Evolutionary conservation across 2,329 filamentous ascomycete species (phyloP).

Genomic region (Fusarium equiseti): DNA sequence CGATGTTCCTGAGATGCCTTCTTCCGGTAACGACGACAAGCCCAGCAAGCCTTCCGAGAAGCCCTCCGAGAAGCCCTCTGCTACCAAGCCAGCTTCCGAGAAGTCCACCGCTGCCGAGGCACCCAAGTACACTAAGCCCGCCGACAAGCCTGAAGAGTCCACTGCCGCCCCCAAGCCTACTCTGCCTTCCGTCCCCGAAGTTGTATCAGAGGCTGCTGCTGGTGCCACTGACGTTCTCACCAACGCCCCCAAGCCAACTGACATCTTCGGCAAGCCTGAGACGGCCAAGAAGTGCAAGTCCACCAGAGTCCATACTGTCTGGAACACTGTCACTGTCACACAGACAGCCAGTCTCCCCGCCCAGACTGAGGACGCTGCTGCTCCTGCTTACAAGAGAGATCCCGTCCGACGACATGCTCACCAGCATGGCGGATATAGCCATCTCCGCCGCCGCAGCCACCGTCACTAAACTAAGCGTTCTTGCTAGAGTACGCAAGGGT

Average conservation of each 20-base stretch:
- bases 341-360: slow-evolving; percentile 41
- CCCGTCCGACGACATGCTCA: slow-evolving; percentile 53
- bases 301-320: slow-evolving; percentile 55
- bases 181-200: slow-evolving; percentile 22
- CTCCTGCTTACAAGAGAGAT: slow-evolving; percentile 44
- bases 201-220: slow-evolving; percentile 38
- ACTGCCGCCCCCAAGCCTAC: slow-evolving; percentile 13
- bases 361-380: slow-evolving; percentile 22
- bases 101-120: slow-evolving; percentile 24
- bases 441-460: slow-evolving; percentile 46
- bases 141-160: slow-evolving; percentile 19
- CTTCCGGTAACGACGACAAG: slow-evolving; percentile 14
- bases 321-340: slow-evolving; percentile 61
- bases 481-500: slow-evolving; percentile 8
- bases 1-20: slow-evolving; percentile 13
- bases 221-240: slow-evolving; percentile 21
- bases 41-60: slow-evolving; percentile 23
- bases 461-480: slow-evolving; percentile 40
- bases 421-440: slow-evolving; percentile 49
- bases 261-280: slow-evolving; percentile 30
- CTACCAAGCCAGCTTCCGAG: slow-evolving; percentile 21
- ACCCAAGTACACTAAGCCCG: slow-evolving; percentile 25
- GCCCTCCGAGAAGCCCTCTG: slow-evolving; percentile 21
- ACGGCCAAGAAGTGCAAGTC: slow-evolving; percentile 44
- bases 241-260: slow-evolving; percentile 32